These are phyloP conservation scores for Maudiozyma pseudohumilis DNA, from an alignment of 805 yeast species.

Conservation along the genomic window DNA sequence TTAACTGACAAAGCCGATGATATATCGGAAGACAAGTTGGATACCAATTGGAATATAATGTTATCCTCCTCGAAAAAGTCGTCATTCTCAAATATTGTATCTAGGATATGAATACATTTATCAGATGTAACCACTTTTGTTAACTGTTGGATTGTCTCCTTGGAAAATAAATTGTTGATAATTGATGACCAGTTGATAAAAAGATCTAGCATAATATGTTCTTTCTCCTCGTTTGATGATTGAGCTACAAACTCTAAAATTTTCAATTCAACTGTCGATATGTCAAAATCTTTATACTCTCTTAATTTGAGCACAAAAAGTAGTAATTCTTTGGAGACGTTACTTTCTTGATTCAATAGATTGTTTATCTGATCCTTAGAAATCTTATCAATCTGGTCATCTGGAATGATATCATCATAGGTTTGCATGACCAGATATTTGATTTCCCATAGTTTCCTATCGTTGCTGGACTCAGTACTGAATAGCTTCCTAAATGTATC, in stretches of 20 bases:
- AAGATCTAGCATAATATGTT: conserved; percentile 19
- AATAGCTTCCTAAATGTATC: conserved; percentile 20
- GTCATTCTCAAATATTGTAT: conserved; percentile 28
- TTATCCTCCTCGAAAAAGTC: conserved; percentile 40
- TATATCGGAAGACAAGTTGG: conserved; percentile 11
- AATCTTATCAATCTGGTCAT: conserved; percentile 16
- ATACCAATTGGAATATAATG: conserved; percentile 28
- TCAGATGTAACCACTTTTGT: conserved; percentile 25
- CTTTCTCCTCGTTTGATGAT: conserved; percentile 2
- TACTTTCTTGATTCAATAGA: not conserved
- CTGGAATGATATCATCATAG: conserved; percentile 32
- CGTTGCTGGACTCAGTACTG: conserved; percentile 9
- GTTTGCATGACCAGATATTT: conserved; percentile 39
- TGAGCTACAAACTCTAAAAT: conserved; percentile 22
- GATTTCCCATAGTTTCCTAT: conserved; percentile 35
- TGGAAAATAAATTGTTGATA: conserved; percentile 29
- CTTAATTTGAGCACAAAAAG: conserved; percentile 40
- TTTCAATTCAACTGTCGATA: conserved; percentile 9
- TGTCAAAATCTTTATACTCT: conserved; percentile 34
- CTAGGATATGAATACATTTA: conserved; percentile 13
- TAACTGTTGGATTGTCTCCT: conserved; percentile 24
- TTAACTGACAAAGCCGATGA: conserved; percentile 2
- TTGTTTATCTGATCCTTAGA: conserved; percentile 1
- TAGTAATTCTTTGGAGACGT: conserved; percentile 16
- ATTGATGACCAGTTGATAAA: conserved; percentile 51